Base-by-base conservation (phyloP, 176 grass and related monocot genomes). In the Chrysopogon serrulatus region DNA sequence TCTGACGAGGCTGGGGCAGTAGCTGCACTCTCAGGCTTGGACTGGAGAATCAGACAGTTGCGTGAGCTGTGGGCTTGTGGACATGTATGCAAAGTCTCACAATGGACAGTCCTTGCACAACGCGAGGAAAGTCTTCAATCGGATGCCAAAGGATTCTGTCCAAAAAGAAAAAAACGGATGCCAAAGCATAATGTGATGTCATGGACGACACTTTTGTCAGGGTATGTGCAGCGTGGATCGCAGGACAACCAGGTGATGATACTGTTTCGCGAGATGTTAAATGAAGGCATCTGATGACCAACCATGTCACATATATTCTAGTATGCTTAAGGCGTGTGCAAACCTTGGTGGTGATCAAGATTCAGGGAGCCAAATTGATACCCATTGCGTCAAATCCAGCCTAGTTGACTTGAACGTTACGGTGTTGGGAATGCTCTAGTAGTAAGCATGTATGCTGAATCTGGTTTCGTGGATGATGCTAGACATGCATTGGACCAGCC, bases 171-270 rank as follows among this genome's bases (percentile, higher is more conserved):
- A n/a, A n/a, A n/a, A n/a, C n/a, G 30, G 30, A 84, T 98, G 84
- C 73, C 74, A 34, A 84, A 81, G 39, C 82, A 71, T 65, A 89
- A 87, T 6, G 92, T 98, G 16, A 88, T 98, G 70, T 87, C 90
- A 16, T 98, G 95, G 95, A 98, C 95, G 1, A 80, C 92, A 7
- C 64, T 98, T 23, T 80, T 98, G 64, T 95, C 95, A n/a, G 92
- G 95, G 47, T 95, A 91, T 73, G 86, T 88, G 65, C 95, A 95
- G 85, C 78, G 73, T 42, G 87, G 88, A 64, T 45, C 53, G 9
- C 84, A 91, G 51, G 89, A 87, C 42, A 88, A 91, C 57, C 85
- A 79, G 78, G 86, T 89, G 13, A 59, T 87, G 32, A 18, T 27
- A 1, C 87, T 93, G 35, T 87, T 93, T 31, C 42, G 80, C 8